Conservation (phyloP, 129 eudicot species). For the Mikania micrantha region DNA sequence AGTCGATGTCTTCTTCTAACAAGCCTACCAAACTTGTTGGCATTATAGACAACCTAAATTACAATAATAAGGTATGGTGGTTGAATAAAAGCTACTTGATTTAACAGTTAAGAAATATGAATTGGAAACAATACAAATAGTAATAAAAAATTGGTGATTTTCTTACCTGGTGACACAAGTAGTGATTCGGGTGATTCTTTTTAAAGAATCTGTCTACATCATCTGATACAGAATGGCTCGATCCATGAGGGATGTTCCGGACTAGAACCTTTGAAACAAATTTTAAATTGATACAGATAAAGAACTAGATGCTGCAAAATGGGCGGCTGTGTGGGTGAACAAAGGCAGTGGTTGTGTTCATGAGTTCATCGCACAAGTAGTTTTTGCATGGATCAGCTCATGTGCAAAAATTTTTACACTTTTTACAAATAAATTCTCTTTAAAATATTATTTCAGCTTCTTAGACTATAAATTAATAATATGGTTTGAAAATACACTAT, state of each 20-base stretch:
- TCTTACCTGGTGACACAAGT: conserved; percentile 85
- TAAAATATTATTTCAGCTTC: not conserved
- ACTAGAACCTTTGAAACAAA: conserved; percentile 62
- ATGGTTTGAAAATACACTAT: not conserved
- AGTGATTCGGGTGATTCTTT: conserved; percentile 80
- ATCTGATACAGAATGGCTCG: conserved; percentile 74
- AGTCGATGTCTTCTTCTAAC: conserved; percentile 67
- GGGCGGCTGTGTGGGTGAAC: not conserved
- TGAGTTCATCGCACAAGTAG: too few relatives aligned
- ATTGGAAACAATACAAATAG: not conserved
- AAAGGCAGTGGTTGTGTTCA: too few relatives aligned
- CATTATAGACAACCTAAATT: conserved; percentile 84
- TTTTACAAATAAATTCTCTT: not conserved
- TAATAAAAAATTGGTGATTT: not conserved
- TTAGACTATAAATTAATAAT: not conserved
- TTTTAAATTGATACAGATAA: not conserved
- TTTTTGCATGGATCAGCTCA: not conserved
- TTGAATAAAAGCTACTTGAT: not conserved
- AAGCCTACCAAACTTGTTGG: conserved; percentile 80
- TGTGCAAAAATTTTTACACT: not conserved
- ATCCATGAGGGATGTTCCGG: conserved; percentile 64
- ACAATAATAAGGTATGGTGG: conserved; percentile 4
- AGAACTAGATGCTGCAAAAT: not conserved
- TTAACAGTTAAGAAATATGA: not conserved
- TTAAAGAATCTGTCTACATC: conserved; percentile 61